A percentile compares a stretch with the other conserved stretches of the same genome.
phyloP scores from a whole-genome alignment of 139 green algal genomes.

The Limnomonas spitsbergensis region DNA sequence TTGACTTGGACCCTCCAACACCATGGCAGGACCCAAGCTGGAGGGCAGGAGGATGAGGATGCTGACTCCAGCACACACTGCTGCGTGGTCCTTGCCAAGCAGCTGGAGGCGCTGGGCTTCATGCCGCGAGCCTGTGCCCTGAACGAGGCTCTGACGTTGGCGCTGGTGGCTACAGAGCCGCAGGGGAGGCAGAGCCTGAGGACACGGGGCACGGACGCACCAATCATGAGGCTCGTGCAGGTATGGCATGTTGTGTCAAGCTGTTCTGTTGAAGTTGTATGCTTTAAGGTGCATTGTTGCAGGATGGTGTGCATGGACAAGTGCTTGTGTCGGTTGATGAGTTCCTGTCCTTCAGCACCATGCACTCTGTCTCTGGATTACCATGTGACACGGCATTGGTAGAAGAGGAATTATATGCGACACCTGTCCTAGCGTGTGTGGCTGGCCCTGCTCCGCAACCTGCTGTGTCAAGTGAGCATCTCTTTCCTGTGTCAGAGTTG shows the following conservation, averaged over 20 bases:
- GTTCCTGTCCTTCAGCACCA: no score
- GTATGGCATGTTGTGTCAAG: neutral
- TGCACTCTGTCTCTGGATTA: no score
- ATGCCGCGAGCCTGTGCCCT: conserved; percentile 7
- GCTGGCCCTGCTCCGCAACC: no score
- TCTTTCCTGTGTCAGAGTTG: no score
- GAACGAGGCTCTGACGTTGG: neutral
- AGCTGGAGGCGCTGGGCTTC: neutral
- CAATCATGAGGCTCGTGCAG: conserved; percentile 5
- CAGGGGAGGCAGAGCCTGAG: neutral
- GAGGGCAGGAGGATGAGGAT: neutral
- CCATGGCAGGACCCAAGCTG: neutral
- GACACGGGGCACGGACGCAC: neutral
- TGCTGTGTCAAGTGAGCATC: no score
- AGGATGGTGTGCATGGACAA: no score
- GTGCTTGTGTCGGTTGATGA: neutral
- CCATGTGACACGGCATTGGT: no score
- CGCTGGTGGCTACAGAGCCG: neutral
- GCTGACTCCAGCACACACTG: neutral
- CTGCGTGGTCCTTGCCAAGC: neutral
- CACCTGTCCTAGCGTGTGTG: no score
- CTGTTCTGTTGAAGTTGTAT: no score
- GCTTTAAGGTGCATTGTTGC: no score
- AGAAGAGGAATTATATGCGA: no score
- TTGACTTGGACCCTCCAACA: no score